phyloP scores from a whole-genome alignment of 1,284 basidiomycete species.

The Trichosporon sp. region DNA sequence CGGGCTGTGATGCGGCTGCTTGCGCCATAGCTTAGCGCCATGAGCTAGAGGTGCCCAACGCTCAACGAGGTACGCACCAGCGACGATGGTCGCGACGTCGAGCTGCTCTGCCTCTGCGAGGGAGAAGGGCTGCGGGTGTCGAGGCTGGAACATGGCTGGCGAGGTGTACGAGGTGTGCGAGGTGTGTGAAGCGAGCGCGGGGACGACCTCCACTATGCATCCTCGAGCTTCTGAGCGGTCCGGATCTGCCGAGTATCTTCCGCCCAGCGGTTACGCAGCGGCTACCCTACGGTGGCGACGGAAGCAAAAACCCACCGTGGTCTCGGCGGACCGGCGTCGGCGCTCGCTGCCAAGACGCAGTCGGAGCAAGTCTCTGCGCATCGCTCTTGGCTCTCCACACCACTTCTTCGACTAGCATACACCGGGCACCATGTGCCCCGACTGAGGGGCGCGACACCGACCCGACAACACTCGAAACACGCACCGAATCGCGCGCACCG shows the following conservation, averaged over 20 bases:
- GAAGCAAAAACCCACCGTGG: neutral
- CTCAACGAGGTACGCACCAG: constrained; percentile 54
- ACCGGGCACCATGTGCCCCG: neutral
- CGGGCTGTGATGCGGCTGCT: neutral
- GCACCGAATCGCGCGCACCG: neutral
- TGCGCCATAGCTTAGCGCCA: neutral
- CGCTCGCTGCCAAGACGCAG: neutral
- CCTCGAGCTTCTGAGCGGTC: neutral
- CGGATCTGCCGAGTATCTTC: neutral
- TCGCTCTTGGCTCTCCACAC: neutral
- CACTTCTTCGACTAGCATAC: neutral
- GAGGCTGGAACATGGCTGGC: constrained; percentile 47
- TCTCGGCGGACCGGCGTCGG: neutral
- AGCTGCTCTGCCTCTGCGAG: constrained; percentile 62
- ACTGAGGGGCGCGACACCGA: neutral
- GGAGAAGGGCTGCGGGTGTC: constrained; percentile 68
- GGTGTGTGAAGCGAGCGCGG: neutral
- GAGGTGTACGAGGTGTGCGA: neutral
- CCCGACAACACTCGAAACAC: neutral
- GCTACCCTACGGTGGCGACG: neutral
- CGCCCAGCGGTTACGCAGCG: neutral
- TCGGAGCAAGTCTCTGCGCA: neutral
- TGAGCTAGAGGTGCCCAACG: neutral
- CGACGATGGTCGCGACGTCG: constrained; percentile 63
- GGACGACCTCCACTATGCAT: neutral